Evolutionary conservation across 495 filamentous ascomycete species (phyloP).

Genomic region (Penicillium riverlandense): DNA sequence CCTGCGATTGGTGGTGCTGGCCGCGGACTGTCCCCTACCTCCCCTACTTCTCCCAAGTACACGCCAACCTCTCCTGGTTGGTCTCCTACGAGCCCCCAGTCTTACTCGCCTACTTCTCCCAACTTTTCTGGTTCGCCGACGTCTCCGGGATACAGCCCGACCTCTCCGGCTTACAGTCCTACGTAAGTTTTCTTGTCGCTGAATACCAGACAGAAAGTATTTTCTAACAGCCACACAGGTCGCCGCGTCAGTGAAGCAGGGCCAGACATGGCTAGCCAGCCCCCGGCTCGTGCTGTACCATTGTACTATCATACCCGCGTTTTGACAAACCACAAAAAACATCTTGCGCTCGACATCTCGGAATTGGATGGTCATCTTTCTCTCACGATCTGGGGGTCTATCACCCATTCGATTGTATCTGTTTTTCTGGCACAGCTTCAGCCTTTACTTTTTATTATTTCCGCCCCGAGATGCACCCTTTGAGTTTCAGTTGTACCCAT

Average conservation of each 20-base stretch:
- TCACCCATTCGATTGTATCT: slow-evolving; percentile 21
- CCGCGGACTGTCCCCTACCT: slow-evolving; percentile 57
- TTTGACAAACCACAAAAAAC: slow-evolving; percentile 29
- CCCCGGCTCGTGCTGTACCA: slow-evolving; percentile 23
- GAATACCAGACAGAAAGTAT: background rate
- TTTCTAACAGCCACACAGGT: slow-evolving; percentile 31
- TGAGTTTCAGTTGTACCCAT: slow-evolving; percentile 10
- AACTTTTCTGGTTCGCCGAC: slow-evolving; percentile 56
- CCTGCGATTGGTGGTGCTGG: slow-evolving; percentile 46
- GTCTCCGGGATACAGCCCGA: slow-evolving; percentile 52
- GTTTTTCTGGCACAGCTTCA: slow-evolving; percentile 16
- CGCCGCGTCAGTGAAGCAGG: slow-evolving; percentile 39
- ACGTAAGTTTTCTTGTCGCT: slow-evolving; percentile 22
- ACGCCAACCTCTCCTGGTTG: slow-evolving; percentile 67
- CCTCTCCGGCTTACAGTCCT: slow-evolving; percentile 42
- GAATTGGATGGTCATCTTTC: slow-evolving; percentile 38
- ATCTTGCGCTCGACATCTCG: slow-evolving; percentile 32
- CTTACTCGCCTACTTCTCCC: slow-evolving; percentile 73
- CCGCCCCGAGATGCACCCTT: slow-evolving; percentile 5
- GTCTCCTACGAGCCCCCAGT: slow-evolving; percentile 61
- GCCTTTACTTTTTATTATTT: slow-evolving; percentile 16
- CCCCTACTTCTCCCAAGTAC: slow-evolving; percentile 63
- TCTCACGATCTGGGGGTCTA: slow-evolving; percentile 29
- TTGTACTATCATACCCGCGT: slow-evolving; percentile 34
- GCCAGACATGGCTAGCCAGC: slow-evolving; percentile 11